Evolutionary conservation across 202 grass and related monocot species (phyloP).

Genomic region (Panicum hallii): DNA sequence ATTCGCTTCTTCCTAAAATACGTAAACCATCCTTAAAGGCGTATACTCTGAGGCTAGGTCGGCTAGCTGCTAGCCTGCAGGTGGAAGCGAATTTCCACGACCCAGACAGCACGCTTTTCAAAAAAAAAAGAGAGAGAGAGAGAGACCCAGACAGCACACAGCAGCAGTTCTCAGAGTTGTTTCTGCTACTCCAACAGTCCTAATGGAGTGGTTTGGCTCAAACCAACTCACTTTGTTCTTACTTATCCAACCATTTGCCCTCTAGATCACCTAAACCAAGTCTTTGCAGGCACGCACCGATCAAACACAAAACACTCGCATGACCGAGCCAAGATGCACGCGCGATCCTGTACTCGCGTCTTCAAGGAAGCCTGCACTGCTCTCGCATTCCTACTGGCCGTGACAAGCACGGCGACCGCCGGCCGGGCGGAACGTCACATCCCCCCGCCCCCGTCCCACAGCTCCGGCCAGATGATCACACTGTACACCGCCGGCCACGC

Average conservation of each 20-base stretch:
- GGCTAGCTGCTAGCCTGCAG: not conserved
- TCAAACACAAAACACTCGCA: not conserved
- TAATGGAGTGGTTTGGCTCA: slow-evolving; percentile 27
- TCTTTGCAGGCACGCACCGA: not conserved
- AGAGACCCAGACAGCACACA: too few species aligned
- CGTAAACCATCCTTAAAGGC: not conserved
- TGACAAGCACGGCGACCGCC: not conserved
- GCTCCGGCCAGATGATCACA: slow-evolving; percentile 50
- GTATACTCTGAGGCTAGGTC: not conserved
- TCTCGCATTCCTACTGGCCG: slow-evolving; percentile 29
- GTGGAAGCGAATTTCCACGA: not conserved
- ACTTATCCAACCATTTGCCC: not conserved
- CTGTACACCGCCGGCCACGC: slow-evolving; percentile 39
- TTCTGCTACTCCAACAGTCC: not conserved
- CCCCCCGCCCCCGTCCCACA: not conserved
- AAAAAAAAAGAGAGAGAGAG: too few species aligned
- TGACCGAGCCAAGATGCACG: slow-evolving; percentile 30
- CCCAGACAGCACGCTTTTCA: too few species aligned
- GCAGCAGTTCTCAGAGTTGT: not conserved
- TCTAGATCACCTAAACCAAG: slow-evolving; percentile 20
- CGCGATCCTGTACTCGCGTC: not conserved
- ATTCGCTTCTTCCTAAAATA: not conserved
- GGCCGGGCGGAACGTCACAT: slow-evolving; percentile 11
- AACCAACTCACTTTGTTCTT: slow-evolving; percentile 40
- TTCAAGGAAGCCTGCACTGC: slow-evolving; percentile 15